phyloP scores from a whole-genome alignment of 805 yeast genomes.

The Sugiyamaella valdiviana region DNA sequence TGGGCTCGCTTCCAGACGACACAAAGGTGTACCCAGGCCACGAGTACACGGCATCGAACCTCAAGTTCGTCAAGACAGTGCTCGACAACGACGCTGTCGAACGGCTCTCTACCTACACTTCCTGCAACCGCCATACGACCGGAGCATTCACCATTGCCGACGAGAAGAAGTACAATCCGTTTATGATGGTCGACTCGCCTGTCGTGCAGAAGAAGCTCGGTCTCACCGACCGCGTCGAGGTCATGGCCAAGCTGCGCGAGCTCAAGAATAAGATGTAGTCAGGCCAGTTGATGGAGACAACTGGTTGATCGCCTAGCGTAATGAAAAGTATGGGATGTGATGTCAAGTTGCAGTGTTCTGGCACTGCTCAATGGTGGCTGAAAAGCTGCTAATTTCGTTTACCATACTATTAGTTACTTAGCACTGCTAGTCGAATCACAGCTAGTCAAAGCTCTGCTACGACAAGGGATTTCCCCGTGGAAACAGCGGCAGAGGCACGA shows the following conservation, averaged over 20 bases:
- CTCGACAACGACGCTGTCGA: constrained; percentile 48
- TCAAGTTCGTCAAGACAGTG: constrained; percentile 65
- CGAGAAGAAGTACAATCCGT: constrained; percentile 80
- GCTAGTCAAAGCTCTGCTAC: background rate
- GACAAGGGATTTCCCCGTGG: background rate
- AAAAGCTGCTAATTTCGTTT: too few species aligned
- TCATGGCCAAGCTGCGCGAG: constrained; percentile 68
- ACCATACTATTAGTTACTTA: too few species aligned
- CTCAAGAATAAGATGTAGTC: constrained; percentile 58
- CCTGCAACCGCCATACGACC: constrained; percentile 63
- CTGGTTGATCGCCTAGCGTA: too few species aligned
- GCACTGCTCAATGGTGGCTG: too few species aligned
- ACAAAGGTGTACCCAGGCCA: constrained; percentile 90
- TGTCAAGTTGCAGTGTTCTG: too few species aligned
- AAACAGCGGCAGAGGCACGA: background rate
- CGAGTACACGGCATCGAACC: constrained; percentile 84
- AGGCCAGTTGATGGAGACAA: background rate
- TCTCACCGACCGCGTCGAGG: constrained; percentile 41
- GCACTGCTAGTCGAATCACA: too few species aligned
- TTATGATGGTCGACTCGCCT: constrained; percentile 70
- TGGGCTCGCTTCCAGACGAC: constrained; percentile 57
- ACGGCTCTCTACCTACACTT: constrained; percentile 46
- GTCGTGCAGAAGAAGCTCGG: constrained; percentile 56
- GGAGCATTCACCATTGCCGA: constrained; percentile 81
- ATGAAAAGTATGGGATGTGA: too few species aligned